Percentiles rank a stretch among this genome's conserved stretches.
These are phyloP conservation scores for Nemania abortiva DNA, from an alignment of 2,329 filamentous ascomycete genomes.

Conservation along the genomic window DNA sequence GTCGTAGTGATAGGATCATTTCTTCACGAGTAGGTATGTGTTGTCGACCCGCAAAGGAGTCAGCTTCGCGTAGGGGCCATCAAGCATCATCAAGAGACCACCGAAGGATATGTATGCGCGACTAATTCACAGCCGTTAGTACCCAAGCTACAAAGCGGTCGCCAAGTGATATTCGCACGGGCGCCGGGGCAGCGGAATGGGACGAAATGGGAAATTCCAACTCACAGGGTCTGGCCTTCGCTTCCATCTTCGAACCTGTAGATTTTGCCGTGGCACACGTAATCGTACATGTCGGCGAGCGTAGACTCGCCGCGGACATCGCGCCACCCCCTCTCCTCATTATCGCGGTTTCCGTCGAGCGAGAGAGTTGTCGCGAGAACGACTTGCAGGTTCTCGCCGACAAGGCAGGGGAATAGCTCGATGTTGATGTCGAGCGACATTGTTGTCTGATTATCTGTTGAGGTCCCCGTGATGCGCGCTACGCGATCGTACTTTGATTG, in stretches of 20 bases:
- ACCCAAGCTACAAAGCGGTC: no score
- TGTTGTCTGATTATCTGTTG: constrained; percentile 77
- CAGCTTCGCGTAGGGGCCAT: constrained; percentile 96
- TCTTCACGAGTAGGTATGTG: constrained; percentile 93
- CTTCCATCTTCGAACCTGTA: constrained; percentile 87
- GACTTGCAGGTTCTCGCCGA: constrained; percentile 82
- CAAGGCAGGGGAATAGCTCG: constrained; percentile 84
- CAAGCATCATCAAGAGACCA: constrained; percentile 87
- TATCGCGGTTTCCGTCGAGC: constrained; percentile 59
- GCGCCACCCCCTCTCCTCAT: constrained; percentile 75
- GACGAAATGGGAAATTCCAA: constrained; percentile 42
- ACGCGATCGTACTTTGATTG: constrained; percentile 95
- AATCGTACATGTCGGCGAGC: constrained; percentile 84
- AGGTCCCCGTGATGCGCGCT: constrained; percentile 83
- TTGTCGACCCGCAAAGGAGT: constrained; percentile 92
- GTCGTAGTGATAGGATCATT: constrained; percentile 62
- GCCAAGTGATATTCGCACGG: background rate
- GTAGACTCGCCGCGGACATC: constrained; percentile 73
- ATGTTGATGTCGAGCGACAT: constrained; percentile 94
- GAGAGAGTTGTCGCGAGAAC: constrained; percentile 87
- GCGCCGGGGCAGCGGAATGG: background rate
- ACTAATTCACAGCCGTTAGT: constrained; percentile 60
- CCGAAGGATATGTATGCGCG: constrained; percentile 96
- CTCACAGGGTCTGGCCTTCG: constrained; percentile 87
- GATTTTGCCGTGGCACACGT: constrained; percentile 89